Percentiles rank a stretch among this genome's conserved stretches.
Conservation (phyloP, 306 rosid species). For the Cicer arietinum region DNA sequence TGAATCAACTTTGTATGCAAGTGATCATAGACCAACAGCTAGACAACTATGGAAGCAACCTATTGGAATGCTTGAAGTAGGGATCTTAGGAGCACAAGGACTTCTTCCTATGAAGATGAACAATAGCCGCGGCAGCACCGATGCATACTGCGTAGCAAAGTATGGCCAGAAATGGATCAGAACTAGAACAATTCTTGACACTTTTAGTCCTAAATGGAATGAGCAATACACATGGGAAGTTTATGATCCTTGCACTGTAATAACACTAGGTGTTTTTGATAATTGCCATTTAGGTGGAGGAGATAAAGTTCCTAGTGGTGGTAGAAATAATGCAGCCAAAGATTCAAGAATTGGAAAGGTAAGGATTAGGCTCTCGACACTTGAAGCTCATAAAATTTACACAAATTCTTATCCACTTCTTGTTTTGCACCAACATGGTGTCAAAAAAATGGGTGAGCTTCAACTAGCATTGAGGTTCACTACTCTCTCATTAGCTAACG, state of each 20-base stretch:
- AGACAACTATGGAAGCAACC: constrained; percentile 95
- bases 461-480: constrained; percentile 91
- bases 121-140: constrained; percentile 74
- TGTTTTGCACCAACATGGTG: constrained; percentile 82
- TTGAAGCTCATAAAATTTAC: constrained; percentile 79
- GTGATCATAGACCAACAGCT: constrained; percentile 92
- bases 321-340: constrained; percentile 47
- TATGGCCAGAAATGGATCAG: constrained; percentile 96
- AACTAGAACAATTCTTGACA: constrained; percentile 84
- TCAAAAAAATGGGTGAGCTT: constrained; percentile 93
- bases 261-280: constrained; percentile 84
- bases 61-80: constrained; percentile 83
- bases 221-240: constrained; percentile 99
- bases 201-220: constrained; percentile 85
- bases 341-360: constrained; percentile 91
- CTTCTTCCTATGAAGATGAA: constrained; percentile 97
- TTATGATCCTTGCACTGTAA: constrained; percentile 90
- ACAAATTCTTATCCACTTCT: constrained; percentile 81
- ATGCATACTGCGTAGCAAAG: constrained; percentile 86
- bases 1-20: constrained; percentile 85
- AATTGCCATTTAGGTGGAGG: constrained; percentile 76
- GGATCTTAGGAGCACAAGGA: constrained; percentile 81
- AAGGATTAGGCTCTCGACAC: constrained; percentile 82
- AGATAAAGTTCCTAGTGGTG: constrained; percentile 50
- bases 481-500: constrained; percentile 74